Conservation (phyloP, 495 filamentous ascomycete species). For the Aspergillus nanangensis region DNA sequence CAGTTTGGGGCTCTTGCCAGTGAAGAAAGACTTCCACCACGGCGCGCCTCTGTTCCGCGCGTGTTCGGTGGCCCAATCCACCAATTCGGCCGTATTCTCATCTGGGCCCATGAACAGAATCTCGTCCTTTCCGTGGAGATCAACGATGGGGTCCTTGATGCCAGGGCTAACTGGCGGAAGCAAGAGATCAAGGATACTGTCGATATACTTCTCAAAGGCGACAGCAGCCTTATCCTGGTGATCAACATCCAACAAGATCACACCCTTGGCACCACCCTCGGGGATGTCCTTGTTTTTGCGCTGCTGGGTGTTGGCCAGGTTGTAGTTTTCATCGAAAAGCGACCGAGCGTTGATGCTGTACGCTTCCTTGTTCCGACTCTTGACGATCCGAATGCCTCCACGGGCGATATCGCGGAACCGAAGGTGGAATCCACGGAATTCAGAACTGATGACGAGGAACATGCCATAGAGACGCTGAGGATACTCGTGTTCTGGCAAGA, state of each 20-base stretch:
- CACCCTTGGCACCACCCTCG: conserved; percentile 98
- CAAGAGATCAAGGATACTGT: conserved; percentile 92
- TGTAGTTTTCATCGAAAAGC: conserved; percentile 98
- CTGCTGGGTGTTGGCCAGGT: conserved; percentile 95
- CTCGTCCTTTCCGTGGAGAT: conserved; percentile 88
- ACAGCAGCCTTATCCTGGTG: conserved; percentile 89
- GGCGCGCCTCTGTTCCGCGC: conserved; percentile 82
- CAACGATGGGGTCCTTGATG: conserved; percentile 98
- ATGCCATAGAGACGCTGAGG: conserved; percentile 93
- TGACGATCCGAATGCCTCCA: conserved; percentile 97
- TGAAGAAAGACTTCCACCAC: conserved; percentile 99
- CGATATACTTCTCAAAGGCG: conserved; percentile 99
- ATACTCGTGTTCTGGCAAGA: conserved; percentile 89
- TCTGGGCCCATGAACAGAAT: conserved; percentile 98
- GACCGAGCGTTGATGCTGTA: conserved; percentile 95
- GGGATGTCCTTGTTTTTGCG: conserved; percentile 99
- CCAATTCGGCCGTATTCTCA: conserved; percentile 95
- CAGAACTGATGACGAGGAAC: conserved; percentile 96
- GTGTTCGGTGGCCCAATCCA: conserved; percentile 97
- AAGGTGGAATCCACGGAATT: conserved; percentile 95
- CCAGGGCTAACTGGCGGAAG: conserved; percentile 85
- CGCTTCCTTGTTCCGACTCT: conserved; percentile 89
- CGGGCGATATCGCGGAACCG: conserved; percentile 96
- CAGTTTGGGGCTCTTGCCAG: conserved; percentile 91
- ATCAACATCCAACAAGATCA: conserved; percentile 87